Percentiles rank a stretch among this genome's conserved stretches.
These are phyloP conservation scores for Rhododendron vialii DNA, from an alignment of 148 eudicot species.

Conservation along the genomic window DNA sequence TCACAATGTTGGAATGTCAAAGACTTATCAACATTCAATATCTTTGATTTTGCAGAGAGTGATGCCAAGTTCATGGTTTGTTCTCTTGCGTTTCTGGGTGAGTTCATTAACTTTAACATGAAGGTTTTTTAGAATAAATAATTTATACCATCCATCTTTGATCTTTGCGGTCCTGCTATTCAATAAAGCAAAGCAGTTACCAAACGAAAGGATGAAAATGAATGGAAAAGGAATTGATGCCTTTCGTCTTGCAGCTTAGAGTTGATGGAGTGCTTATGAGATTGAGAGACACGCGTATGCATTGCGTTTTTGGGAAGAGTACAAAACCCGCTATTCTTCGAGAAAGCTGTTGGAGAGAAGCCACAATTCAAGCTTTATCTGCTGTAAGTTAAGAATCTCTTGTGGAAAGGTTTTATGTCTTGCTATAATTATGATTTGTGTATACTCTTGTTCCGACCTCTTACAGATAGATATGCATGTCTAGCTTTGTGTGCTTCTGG, in stretches of 20 bases:
- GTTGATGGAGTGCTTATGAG: constrained; percentile 95
- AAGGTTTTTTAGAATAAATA: neutral
- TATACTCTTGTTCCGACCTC: neutral
- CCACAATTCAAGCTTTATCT: constrained; percentile 60
- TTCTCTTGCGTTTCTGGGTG: constrained; percentile 95
- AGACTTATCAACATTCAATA: constrained; percentile 17
- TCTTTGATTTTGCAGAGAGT: constrained; percentile 60
- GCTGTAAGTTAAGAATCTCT: constrained; percentile 43
- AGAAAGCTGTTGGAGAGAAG: constrained; percentile 93
- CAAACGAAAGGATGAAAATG: neutral
- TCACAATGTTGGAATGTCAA: constrained; percentile 5
- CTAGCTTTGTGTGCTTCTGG: neutral
- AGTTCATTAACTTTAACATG: constrained; percentile 22
- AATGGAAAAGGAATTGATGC: neutral
- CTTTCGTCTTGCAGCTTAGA: constrained; percentile 59
- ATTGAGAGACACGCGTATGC: constrained; percentile 86
- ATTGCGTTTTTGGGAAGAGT: constrained; percentile 50
- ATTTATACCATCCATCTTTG: neutral
- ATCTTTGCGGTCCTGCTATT: neutral
- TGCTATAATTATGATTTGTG: neutral
- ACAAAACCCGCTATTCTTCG: constrained; percentile 55
- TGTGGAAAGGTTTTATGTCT: neutral
- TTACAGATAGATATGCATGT: constrained; percentile 4
- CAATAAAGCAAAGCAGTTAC: neutral
- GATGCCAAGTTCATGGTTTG: constrained; percentile 93